These are phyloP conservation scores for Coemansia sp. DNA, from an alignment of 192 early-diverging fungal species.

Conservation along the genomic window DNA sequence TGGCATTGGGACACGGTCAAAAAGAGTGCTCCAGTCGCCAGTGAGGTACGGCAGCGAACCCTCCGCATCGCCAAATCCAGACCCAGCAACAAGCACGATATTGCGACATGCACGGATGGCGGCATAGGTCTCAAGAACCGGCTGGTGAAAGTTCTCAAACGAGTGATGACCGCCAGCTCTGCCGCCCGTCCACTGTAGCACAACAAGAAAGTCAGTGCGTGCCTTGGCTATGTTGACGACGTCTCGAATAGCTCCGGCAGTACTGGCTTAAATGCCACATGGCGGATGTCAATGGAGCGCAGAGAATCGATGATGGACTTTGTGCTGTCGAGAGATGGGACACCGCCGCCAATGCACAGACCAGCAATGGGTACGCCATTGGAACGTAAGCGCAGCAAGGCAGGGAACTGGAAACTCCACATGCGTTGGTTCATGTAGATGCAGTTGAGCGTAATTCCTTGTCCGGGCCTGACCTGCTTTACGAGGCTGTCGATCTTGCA, in stretches of 20 bases:
- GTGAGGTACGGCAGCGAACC: constrained; percentile 89
- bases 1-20: constrained; percentile 89
- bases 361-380: constrained; percentile 90
- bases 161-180: constrained; percentile 95
- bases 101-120: constrained; percentile 74
- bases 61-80: constrained; percentile 84
- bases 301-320: constrained; percentile 75
- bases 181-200: constrained; percentile 97
- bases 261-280: constrained; percentile 82
- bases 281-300: constrained; percentile 72
- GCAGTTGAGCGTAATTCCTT: constrained; percentile 89
- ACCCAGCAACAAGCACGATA: constrained; percentile 85
- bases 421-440: constrained; percentile 70
- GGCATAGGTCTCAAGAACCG: constrained; percentile 70
- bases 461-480: constrained; percentile 67
- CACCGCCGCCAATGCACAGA: constrained; percentile 88
- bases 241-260: constrained; percentile 70
- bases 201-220: constrained; percentile 79
- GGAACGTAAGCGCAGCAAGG: constrained; percentile 72
- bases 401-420: constrained; percentile 82
- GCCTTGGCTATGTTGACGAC: constrained; percentile 83
- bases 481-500: constrained; percentile 74
- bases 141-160: constrained; percentile 93
- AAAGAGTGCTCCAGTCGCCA: constrained; percentile 84
- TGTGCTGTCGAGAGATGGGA: constrained; percentile 80